Percentiles rank a stretch among this genome's conserved stretches.
These are phyloP conservation scores for Xylariaceae sp. DNA, from an alignment of 2,329 filamentous ascomycete species.

Conservation along the genomic window DNA sequence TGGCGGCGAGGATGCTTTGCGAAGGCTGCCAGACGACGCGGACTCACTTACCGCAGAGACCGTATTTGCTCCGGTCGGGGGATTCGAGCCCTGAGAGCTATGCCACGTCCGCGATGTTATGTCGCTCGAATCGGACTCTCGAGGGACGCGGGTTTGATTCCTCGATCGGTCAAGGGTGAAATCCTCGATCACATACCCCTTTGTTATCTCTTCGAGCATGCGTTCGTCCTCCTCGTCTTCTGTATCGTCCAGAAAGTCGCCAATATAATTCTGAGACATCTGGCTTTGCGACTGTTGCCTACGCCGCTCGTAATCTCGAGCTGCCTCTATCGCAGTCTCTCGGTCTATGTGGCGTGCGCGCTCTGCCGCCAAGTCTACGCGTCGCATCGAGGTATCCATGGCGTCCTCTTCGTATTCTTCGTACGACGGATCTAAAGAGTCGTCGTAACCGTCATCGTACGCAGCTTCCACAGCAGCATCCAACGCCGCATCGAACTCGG, in stretches of 20 bases:
- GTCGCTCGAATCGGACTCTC: constrained; percentile 77
- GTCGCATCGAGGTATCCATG: constrained; percentile 54
- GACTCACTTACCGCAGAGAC: constrained; percentile 69
- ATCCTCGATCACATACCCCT: constrained; percentile 74
- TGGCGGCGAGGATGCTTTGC: constrained; percentile 32
- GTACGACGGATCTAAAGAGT: constrained; percentile 47
- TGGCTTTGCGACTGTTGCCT: constrained; percentile 35
- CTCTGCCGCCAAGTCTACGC: constrained; percentile 71
- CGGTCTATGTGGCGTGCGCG: constrained; percentile 67
- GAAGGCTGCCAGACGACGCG: constrained; percentile 23
- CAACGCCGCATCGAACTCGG: constrained; percentile 88
- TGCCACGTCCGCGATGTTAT: constrained; percentile 76
- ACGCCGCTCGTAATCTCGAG: constrained; percentile 54
- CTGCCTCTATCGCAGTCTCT: constrained; percentile 58
- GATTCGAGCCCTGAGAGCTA: constrained; percentile 69
- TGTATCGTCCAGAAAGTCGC: constrained; percentile 60
- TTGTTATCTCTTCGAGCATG: constrained; percentile 81
- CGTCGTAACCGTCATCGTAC: constrained; percentile 87
- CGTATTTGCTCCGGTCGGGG: constrained; percentile 60
- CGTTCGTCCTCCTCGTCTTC: constrained; percentile 76
- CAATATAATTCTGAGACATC: constrained; percentile 45
- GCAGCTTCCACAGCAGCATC: constrained; percentile 95
- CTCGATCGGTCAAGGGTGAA: constrained; percentile 71
- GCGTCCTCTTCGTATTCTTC: constrained; percentile 39
- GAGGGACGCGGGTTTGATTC: constrained; percentile 54